Evolutionary conservation across 257 asterid species (phyloP).

Genomic region (Fraxinus pennsylvanica): DNA sequence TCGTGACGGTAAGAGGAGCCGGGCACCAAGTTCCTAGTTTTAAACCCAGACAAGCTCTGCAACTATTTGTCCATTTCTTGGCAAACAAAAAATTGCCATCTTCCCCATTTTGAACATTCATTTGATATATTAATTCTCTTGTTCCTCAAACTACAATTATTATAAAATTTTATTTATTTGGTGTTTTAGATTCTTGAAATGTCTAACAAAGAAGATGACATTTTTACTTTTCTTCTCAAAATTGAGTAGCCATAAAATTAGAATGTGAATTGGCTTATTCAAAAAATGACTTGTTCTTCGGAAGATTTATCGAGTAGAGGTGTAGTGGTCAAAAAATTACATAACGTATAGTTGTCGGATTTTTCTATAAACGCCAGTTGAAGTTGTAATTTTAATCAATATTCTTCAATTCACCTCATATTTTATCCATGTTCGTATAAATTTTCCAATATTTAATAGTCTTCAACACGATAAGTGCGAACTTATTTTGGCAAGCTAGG

Average conservation of each 20-base stretch:
- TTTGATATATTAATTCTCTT: not conserved
- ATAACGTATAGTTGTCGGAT: too few species aligned
- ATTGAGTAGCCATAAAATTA: not conserved
- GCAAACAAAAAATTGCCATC: slow-evolving; percentile 47
- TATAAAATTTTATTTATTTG: not conserved
- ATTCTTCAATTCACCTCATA: too few species aligned
- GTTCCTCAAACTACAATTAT: not conserved
- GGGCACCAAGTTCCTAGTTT: slow-evolving; percentile 82
- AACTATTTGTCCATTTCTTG: slow-evolving; percentile 58
- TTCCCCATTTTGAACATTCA: slow-evolving; percentile 36
- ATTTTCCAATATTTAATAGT: too few species aligned
- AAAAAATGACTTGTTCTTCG: too few species aligned
- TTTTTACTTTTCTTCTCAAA: not conserved
- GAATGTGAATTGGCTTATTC: not conserved
- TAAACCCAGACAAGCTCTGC: slow-evolving; percentile 70
- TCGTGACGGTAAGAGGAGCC: slow-evolving; percentile 82
- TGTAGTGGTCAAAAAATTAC: too few species aligned
- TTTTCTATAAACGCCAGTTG: too few species aligned
- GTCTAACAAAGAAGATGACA: not conserved
- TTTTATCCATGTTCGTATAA: too few species aligned
- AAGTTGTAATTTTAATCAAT: too few species aligned
- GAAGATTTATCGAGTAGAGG: not conserved
- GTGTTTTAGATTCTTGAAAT: not conserved
- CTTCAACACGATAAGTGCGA: too few species aligned
- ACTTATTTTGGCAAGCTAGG: too few species aligned